A percentile compares a stretch with the other conserved stretches of the same genome.
Conservation (phyloP, 129 eudicot species). For the Flaveria brownii region DNA sequence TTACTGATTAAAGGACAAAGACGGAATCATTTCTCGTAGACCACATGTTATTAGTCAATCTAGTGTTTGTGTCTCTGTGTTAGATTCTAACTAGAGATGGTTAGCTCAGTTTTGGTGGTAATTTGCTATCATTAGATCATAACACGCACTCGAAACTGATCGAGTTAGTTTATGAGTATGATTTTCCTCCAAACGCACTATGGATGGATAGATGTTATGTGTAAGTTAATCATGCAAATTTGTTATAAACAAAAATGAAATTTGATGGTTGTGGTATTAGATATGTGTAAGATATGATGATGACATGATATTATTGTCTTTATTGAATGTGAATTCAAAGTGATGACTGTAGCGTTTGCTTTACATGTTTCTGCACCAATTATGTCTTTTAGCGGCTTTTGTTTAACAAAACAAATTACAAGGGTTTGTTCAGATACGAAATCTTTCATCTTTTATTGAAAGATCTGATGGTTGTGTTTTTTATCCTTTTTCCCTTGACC, state of each 20-base stretch:
- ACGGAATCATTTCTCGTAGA: constrained; percentile 45
- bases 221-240: neutral
- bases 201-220: neutral
- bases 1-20: constrained; percentile 32
- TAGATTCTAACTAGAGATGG: constrained; percentile 12
- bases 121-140: neutral
- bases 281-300: neutral
- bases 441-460: constrained; percentile 42
- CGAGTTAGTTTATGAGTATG: neutral
- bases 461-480: constrained; percentile 28
- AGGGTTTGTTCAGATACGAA: constrained; percentile 26
- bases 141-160: neutral
- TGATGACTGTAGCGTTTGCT: constrained; percentile 31
- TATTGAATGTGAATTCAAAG: constrained; percentile 29
- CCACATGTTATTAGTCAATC: constrained; percentile 40
- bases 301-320: constrained; percentile 28
- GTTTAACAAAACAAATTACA: constrained; percentile 29
- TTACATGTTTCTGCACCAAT: constrained; percentile 40
- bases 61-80: constrained; percentile 9
- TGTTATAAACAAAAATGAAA: neutral
- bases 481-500: constrained; percentile 28
- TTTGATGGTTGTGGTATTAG: neutral
- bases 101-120: no score
- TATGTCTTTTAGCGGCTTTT: constrained; percentile 32
- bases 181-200: neutral